Evolutionary conservation across 1,284 basidiomycete genomes (phyloP), one percentile per base, ranked within the genome.

Genomic region (Thelephora terrestris): DNA sequence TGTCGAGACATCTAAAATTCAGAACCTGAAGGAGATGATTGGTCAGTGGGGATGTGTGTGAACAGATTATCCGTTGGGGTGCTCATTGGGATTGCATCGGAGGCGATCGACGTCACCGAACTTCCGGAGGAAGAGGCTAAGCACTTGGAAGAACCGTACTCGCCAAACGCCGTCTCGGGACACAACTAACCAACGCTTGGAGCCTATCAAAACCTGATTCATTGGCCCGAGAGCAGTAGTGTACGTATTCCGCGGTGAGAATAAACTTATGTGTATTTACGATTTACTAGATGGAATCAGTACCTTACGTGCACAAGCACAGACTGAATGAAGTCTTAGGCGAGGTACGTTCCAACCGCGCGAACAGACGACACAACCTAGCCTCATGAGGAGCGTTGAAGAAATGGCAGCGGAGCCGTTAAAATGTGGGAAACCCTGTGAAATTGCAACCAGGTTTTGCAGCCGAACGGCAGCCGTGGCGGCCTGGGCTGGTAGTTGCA

Each of bases 331-430:
- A n/a, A n/a, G n/a, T n/a, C n/a, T n/a, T n/a, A n/a, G n/a, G n/a
- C n/a, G n/a, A n/a, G 72, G 78, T 83, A 69, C 81, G 84, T 74
- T 66, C 71, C 75, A 73, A 70, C 55, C 68, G 77, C 82, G 79
- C 85, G 85, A 68, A 64, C 85, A 80, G 84, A 83, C 74, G 79
- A 79, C 76, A 59, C 72, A 75, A 64, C 83, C 85, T 84, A 76
- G 65, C 86, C 84, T 87, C 84, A 80, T 71, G 79, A 79, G 75
- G 79, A 74, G 74, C 78, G 76, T 79, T 88, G 85, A 84, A 78
- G 79, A 86, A 88, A 87, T 81, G 71, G 85, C 88, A n/a, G n/a
- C n/a, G n/a, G n/a, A n/a, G n/a, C n/a, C n/a, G n/a, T n/a, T n/a
- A n/a, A n/a, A n/a, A n/a, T n/a, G n/a, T n/a, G n/a, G n/a, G n/a